A percentile compares a stretch with the other conserved stretches of the same genome.
phyloP scores from a whole-genome alignment of 305 asterid species.

The Plantago coronopus region DNA sequence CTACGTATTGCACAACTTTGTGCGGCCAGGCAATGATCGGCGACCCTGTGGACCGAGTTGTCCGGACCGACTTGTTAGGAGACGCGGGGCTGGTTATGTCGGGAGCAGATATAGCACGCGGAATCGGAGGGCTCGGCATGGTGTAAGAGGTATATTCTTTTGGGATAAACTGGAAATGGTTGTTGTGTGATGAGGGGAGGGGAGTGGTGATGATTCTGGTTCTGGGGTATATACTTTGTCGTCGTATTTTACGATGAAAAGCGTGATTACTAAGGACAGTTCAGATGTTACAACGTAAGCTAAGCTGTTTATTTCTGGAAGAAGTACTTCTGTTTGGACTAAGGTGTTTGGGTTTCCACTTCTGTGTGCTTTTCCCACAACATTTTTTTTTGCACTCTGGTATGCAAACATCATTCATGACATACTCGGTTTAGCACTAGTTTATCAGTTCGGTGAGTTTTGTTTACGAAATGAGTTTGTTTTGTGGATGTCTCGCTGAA shows the following conservation, averaged over 20 bases:
- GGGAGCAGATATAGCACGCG: conserved; percentile 59
- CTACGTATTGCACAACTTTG: conserved; percentile 29
- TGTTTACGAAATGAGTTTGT: too few relatives aligned
- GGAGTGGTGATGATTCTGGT: not conserved
- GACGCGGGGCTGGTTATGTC: conserved; percentile 37
- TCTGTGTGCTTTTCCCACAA: too few relatives aligned
- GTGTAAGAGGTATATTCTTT: conserved; percentile 20
- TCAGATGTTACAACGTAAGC: not conserved
- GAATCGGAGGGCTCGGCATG: conserved; percentile 62
- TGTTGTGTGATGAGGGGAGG: conserved; percentile 10
- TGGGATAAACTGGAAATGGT: conserved; percentile 18
- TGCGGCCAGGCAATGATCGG: conserved; percentile 40
- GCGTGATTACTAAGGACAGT: not conserved
- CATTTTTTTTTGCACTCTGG: too few relatives aligned
- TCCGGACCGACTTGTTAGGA: conserved; percentile 33
- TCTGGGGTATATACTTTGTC: not conserved
- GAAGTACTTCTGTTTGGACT: not conserved
- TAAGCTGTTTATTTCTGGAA: not conserved
- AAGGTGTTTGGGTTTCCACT: too few relatives aligned
- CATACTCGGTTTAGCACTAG: too few relatives aligned
- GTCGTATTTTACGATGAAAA: conserved; percentile 3
- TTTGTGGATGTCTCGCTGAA: too few relatives aligned
- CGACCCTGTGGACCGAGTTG: conserved; percentile 43
- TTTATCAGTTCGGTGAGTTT: too few relatives aligned
- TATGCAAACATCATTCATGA: too few relatives aligned